phyloP scores from a whole-genome alignment of 2,329 filamentous ascomycete genomes.

The Cyphellophora europaea region DNA sequence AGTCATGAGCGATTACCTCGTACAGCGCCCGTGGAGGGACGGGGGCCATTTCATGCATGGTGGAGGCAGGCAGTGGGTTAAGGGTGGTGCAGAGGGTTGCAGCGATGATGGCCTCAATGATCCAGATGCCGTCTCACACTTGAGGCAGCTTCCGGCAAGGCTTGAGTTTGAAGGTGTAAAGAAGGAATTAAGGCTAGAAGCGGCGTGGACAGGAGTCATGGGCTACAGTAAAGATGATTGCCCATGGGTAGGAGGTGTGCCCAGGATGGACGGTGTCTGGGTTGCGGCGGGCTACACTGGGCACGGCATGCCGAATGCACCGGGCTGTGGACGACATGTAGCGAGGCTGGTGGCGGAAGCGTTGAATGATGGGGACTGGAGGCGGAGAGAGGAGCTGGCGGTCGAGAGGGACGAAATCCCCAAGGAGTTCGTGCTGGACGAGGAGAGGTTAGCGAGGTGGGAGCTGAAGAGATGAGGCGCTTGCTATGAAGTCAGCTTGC shows the following conservation, averaged over 20 bases:
- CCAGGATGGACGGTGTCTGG: conserved; percentile 39
- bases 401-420: neutral
- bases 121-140: conserved; percentile 22
- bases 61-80: conserved; percentile 39
- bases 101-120: conserved; percentile 41
- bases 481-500: too few species aligned
- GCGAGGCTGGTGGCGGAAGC: conserved; percentile 9
- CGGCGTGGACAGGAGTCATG: conserved; percentile 41
- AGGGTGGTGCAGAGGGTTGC: conserved; percentile 36
- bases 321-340: conserved; percentile 14
- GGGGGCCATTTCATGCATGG: conserved; percentile 49
- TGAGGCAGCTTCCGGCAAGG: neutral
- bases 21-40: conserved; percentile 36
- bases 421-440: neutral
- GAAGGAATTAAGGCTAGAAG: neutral
- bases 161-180: neutral
- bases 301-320: conserved; percentile 51
- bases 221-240: conserved; percentile 41
- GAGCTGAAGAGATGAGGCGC: too few species aligned
- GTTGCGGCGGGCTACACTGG: conserved; percentile 55
- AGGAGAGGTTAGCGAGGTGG: neutral
- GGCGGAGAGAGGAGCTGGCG: neutral
- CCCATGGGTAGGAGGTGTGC: conserved; percentile 44
- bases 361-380: conserved; percentile 3
- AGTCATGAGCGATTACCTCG: conserved; percentile 61